These are phyloP conservation scores for Croton laevigatus DNA, from an alignment of 441 rosid species.

Conservation along the genomic window DNA sequence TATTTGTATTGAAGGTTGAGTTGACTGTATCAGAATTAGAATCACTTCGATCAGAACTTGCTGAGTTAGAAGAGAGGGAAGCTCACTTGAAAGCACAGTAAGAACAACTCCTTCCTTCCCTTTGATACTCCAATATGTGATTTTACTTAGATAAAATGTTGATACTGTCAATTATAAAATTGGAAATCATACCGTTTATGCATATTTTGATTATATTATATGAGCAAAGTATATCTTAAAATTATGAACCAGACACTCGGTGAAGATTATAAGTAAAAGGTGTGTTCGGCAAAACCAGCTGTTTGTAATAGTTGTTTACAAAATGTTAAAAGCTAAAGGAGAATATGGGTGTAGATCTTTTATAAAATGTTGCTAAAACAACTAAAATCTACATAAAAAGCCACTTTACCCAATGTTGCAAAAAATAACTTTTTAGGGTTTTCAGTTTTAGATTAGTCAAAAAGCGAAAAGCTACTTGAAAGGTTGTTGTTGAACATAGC, in stretches of 20 bases:
- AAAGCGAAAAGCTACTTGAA: too few relatives aligned
- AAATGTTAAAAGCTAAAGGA: too few relatives aligned
- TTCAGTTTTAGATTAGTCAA: too few relatives aligned
- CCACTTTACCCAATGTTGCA: too few relatives aligned
- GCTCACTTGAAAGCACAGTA: constrained; percentile 88
- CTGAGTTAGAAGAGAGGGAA: constrained; percentile 86
- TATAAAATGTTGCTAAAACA: too few relatives aligned
- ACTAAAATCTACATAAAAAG: too few relatives aligned
- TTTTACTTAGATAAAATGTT: neutral
- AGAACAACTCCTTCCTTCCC: constrained; percentile 28
- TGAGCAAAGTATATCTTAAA: neutral
- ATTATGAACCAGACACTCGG: neutral
- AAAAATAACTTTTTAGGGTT: too few relatives aligned
- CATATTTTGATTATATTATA: neutral
- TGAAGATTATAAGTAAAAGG: too few relatives aligned
- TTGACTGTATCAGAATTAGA: constrained; percentile 67
- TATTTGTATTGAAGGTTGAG: constrained; percentile 53
- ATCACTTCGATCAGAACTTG: constrained; percentile 75
- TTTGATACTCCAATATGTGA: neutral
- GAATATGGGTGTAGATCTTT: too few relatives aligned
- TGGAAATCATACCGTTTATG: neutral
- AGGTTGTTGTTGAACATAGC: too few relatives aligned
- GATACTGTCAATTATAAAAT: neutral
- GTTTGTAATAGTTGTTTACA: too few relatives aligned
- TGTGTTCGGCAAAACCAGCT: too few relatives aligned